Evolutionary conservation across 352 stramenopile genomes (phyloP).

Genomic region (Phytophthora niederhauseri): DNA sequence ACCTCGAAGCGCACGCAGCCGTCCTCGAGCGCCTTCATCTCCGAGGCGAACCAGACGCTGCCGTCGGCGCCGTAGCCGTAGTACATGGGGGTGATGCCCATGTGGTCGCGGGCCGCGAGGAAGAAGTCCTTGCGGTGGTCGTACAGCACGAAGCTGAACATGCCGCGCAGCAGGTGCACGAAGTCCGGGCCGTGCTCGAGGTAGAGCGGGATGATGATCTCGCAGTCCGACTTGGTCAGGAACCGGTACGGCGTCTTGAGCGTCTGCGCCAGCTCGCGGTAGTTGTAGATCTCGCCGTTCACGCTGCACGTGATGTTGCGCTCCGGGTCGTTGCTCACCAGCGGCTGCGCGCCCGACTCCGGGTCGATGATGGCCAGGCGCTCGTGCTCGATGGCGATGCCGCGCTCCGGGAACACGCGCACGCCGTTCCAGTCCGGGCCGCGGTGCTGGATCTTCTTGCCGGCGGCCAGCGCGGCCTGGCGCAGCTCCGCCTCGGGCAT

Average conservation of each 20-base stretch:
- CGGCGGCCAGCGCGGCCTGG: conserved; percentile 94
- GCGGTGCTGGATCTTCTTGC: conserved; percentile 96
- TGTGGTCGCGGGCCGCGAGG: conserved; percentile 96
- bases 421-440: conserved; percentile 97
- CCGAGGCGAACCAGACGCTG: conserved; percentile 96
- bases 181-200: conserved; percentile 91
- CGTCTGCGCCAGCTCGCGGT: conserved; percentile 94
- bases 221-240: conserved; percentile 97
- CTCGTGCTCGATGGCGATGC: conserved; percentile 96
- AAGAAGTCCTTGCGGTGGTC: conserved; percentile 94
- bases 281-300: conserved; percentile 99
- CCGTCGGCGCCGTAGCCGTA: conserved; percentile 98
- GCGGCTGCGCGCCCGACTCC: conserved; percentile 94
- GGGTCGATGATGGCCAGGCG: conserved; percentile 99
- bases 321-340: conserved; percentile 86
- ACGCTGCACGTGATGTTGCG: conserved; percentile 94
- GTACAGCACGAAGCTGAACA: conserved; percentile 99
- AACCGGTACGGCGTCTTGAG: conserved; percentile 92
- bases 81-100: conserved; percentile 99
- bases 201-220: conserved; percentile 98
- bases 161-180: conserved; percentile 94
- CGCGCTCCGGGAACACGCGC: conserved; percentile 74
- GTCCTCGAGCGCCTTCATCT: conserved; percentile 97
- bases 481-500: conserved; percentile 94
- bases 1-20: conserved; percentile 84